Base-by-base conservation (phyloP, 352 stramenopile genomes). In the Phytopythium boreale region DNA sequence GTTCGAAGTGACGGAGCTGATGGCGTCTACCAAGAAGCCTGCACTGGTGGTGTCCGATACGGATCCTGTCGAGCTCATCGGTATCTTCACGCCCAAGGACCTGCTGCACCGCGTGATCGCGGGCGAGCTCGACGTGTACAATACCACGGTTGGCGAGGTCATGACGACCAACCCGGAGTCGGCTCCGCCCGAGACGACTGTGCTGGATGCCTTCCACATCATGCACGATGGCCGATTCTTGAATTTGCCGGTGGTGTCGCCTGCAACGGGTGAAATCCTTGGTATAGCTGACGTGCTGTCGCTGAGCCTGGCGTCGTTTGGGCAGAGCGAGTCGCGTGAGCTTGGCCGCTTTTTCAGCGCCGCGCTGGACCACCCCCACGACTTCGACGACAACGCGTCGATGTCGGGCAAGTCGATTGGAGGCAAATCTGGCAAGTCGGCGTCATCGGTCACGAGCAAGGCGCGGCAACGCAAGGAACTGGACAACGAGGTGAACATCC, bases 71-170 rank as follows among this genome's bases (percentile, higher is more conserved):
- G 72, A 89, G 17, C 77, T 99, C 2, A 79, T 98, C 46, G 97
- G 97, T 51, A 99, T 99, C 64, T 98, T 99, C 64, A 98, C 96
- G 0, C 96, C 97, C 34, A 99, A 99, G 79, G 97, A 99, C 72
- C 82, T 99, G 62, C 87, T 99, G 70, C 92, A 90, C 50, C 83
- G 97, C n/a, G 97, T 98, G 15, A 86, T 99, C 63, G 92, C 96
- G 0, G 93, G 90, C 27, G 85, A 93, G 58, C 70, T 98, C 27
- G 83, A 96, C 52, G 80, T 97, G 19, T 71, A 95, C 60, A 82
- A 69, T 5, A 99, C 93, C n/a, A 73, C 72, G 7, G 90, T 99
- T 14, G 84, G 80, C 37, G 79, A 93, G 2, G 87, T 96, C 24
- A 99, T 99, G 97, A 99, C 97, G 4, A 83, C 88, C 2, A 96